Conservation (phyloP, 2,329 filamentous ascomycete genomes). For the Aspergillus jensenii region DNA sequence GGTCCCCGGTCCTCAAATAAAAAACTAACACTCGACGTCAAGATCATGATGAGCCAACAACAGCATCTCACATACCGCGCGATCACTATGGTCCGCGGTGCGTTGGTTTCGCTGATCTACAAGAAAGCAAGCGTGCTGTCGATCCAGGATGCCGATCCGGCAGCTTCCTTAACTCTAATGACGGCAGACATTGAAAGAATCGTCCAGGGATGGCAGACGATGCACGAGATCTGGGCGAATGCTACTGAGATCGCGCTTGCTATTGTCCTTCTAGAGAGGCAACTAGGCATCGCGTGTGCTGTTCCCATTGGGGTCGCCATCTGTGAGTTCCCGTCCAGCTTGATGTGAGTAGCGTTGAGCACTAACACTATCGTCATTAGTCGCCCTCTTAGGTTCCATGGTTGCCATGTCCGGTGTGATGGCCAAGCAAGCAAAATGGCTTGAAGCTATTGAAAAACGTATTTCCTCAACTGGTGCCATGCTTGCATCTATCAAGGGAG, state of each 20-base stretch:
- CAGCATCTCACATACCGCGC: slow-evolving; percentile 45
- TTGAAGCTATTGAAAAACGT: slow-evolving; percentile 52
- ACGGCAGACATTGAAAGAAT: slow-evolving; percentile 49
- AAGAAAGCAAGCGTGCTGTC: slow-evolving; percentile 38
- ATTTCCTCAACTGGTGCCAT: slow-evolving; percentile 51
- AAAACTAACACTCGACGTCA: background rate
- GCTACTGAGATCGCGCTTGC: slow-evolving; percentile 47
- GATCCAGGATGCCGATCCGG: slow-evolving; percentile 34
- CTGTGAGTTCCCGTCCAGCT: slow-evolving; percentile 22
- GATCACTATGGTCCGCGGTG: slow-evolving; percentile 45
- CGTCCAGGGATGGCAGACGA: slow-evolving; percentile 38
- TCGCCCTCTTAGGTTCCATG: slow-evolving; percentile 35
- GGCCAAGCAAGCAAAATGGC: slow-evolving; percentile 47
- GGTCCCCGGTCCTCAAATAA: background rate
- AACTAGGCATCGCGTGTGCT: slow-evolving; percentile 46
- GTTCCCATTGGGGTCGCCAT: slow-evolving; percentile 46
- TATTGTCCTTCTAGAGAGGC: slow-evolving; percentile 42
- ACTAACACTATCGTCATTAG: slow-evolving; percentile 11
- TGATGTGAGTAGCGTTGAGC: too few relatives aligned
- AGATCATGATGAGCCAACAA: slow-evolving; percentile 42
- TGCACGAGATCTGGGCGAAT: slow-evolving; percentile 50
- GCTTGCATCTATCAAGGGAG: slow-evolving; percentile 52
- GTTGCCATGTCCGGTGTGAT: slow-evolving; percentile 39
- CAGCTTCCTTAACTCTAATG: slow-evolving; percentile 46
- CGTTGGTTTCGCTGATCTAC: slow-evolving; percentile 52